Evolutionary conservation across 2,329 filamentous ascomycete genomes (phyloP).

Genomic region (Botryotinia calthae): DNA sequence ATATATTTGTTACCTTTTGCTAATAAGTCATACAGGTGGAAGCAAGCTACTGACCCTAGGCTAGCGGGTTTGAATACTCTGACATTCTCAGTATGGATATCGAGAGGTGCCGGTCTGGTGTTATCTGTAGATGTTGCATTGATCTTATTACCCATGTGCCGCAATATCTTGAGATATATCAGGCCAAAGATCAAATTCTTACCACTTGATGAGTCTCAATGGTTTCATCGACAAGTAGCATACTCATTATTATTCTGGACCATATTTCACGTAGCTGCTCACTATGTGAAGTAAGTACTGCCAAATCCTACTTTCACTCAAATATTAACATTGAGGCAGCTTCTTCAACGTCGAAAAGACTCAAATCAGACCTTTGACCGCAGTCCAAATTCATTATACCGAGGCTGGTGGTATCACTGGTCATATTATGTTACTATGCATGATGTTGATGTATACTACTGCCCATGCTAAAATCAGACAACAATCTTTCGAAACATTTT

Average conservation of each 20-base stretch:
- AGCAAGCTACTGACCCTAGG: slow-evolving; percentile 66
- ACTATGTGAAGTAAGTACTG: slow-evolving; percentile 84
- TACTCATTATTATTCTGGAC: slow-evolving; percentile 86
- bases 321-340: slow-evolving; percentile 45
- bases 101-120: slow-evolving; percentile 84
- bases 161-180: slow-evolving; percentile 80
- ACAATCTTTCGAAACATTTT: slow-evolving; percentile 97
- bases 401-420: slow-evolving; percentile 90
- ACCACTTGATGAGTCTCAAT: slow-evolving; percentile 93
- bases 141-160: slow-evolving; percentile 91
- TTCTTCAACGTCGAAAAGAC: slow-evolving; percentile 92
- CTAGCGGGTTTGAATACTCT: slow-evolving; percentile 79
- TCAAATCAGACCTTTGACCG: slow-evolving; percentile 76
- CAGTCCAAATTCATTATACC: slow-evolving; percentile 87
- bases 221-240: slow-evolving; percentile 94
- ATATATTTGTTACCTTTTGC: background rate
- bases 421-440: slow-evolving; percentile 97
- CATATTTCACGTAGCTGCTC: slow-evolving; percentile 69
- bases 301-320: background rate
- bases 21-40: slow-evolving; percentile 57
- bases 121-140: slow-evolving; percentile 81
- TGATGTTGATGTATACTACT: slow-evolving; percentile 97
- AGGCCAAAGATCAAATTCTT: slow-evolving; percentile 85
- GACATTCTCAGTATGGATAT: slow-evolving; percentile 90
- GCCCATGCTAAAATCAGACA: slow-evolving; percentile 91